Percentiles rank a stretch among this genome's conserved stretches.
Conservation (phyloP, 257 asterid species). For the Cruciata laevipes region DNA sequence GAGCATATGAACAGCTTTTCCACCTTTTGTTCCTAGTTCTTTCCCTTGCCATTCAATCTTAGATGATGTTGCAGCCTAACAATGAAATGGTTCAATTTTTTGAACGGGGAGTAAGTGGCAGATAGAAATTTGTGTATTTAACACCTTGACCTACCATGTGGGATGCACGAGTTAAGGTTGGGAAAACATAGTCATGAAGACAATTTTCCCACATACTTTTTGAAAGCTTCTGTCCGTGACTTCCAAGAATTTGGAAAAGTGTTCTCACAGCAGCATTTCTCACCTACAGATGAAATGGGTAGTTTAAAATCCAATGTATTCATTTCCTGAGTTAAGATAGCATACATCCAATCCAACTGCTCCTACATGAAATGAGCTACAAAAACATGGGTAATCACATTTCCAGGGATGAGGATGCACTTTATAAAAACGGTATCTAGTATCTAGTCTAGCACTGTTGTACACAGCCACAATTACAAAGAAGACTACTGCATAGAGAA, state of each 20-base stretch:
- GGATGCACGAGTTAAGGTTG: conserved; percentile 77
- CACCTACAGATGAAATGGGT: conserved; percentile 48
- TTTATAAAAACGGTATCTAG: not conserved
- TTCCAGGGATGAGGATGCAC: not conserved
- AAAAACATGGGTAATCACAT: not conserved
- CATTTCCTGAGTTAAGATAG: not conserved
- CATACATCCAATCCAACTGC: not conserved
- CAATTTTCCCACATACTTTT: conserved; percentile 90
- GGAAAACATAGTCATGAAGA: conserved; percentile 85
- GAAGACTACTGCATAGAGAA: too few species aligned
- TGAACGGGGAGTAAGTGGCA: conserved; percentile 6
- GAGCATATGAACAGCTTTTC: conserved; percentile 98
- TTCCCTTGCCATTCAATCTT: conserved; percentile 98
- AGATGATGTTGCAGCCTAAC: conserved; percentile 94
- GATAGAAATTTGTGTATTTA: conserved; percentile 8
- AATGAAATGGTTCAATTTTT: conserved; percentile 20
- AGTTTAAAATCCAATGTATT: conserved; percentile 11
- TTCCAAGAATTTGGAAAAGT: conserved; percentile 95
- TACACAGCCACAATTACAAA: not conserved
- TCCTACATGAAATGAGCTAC: not conserved
- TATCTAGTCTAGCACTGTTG: not conserved
- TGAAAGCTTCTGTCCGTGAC: conserved; percentile 95
- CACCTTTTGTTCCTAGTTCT: conserved; percentile 96
- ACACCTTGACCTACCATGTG: conserved; percentile 58
- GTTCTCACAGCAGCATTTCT: conserved; percentile 93